phyloP scores from a whole-genome alignment of 192 early-diverging fungal species.

The Coemansia sp. region DNA sequence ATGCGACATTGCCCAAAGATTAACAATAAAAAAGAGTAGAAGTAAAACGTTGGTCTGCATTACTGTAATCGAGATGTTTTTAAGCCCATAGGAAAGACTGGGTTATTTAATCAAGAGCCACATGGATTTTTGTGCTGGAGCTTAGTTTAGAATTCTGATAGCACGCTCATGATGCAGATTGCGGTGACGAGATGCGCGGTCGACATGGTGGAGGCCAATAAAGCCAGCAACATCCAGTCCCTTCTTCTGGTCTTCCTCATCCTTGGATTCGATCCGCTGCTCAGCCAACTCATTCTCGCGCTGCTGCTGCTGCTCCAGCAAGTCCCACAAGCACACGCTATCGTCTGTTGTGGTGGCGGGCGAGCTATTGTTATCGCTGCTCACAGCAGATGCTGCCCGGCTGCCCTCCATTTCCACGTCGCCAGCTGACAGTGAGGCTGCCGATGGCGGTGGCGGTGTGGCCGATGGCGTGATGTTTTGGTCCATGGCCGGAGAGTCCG shows the following conservation, averaged over 20 bases:
- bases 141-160: conserved; percentile 34
- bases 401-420: neutral
- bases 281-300: neutral
- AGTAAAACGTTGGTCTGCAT: too few species aligned
- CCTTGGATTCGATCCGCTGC: conserved; percentile 8
- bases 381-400: neutral
- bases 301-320: conserved; percentile 14
- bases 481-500: conserved; percentile 14
- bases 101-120: neutral
- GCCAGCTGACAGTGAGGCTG: neutral
- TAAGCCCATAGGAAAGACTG: too few species aligned
- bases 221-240: conserved; percentile 9
- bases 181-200: conserved; percentile 37
- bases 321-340: conserved; percentile 32
- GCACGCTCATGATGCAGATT: conserved; percentile 32
- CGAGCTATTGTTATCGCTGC: neutral
- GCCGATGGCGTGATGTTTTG: conserved; percentile 9
- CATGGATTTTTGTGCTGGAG: neutral
- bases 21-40: neutral
- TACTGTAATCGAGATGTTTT: too few species aligned
- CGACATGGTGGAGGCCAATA: conserved; percentile 34
- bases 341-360: neutral
- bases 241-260: neutral
- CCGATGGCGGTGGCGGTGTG: conserved; percentile 12
- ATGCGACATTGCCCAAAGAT: conserved; percentile 30